Base-by-base conservation (phyloP, 2,329 filamentous ascomycete genomes). In the Aspergillus nomiae region DNA sequence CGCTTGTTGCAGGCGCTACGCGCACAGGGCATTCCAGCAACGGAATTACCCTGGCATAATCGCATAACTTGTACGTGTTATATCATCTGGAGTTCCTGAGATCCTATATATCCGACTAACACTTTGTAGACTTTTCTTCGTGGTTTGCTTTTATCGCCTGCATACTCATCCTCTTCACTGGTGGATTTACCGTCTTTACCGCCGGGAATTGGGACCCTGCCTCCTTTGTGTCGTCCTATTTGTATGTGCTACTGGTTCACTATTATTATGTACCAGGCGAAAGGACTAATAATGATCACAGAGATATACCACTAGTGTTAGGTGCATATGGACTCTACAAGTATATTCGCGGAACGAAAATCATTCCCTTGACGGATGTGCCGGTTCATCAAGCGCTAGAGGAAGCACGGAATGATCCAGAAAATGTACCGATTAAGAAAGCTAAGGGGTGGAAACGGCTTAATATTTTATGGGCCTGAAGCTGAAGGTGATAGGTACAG, bases 111-210 rank as follows among this genome's bases (percentile, higher is more conserved):
- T 8, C 14, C 6, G 34, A 36, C 14, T 30, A 38, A 50, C 12
- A 34, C 19, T 24, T 5, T 10, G 9, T 60, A 88, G 85, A 82
- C 14, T 88, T 87, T 67, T 85, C 83, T 14, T 90, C 90, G 0
- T 89, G 83, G 67, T 76, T 80, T 10, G 85, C 86, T 0, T 80
- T 94, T 6, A 72, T 81, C 64, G 85, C 89, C 65, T 86, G 84
- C 70, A 78, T 88, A 32, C 75, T 90, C 46, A 89, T 92, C 63
- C 78, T 93, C 4, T 80, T 92, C 46, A 92, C 90, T 4, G 86
- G 87, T 43, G 90, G 90, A 0, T 92, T 92, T 67, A 45, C 79
- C 2, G 85, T 87, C 4, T 90, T 90, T 63, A 87, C 86, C 1
- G 76, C 76, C 41, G 87, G 87, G 2, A 84, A 86, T 62, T 89